phyloP scores from a whole-genome alignment of 768 basidiomycete genomes.

The Pilatotrama ljubarskyi region DNA sequence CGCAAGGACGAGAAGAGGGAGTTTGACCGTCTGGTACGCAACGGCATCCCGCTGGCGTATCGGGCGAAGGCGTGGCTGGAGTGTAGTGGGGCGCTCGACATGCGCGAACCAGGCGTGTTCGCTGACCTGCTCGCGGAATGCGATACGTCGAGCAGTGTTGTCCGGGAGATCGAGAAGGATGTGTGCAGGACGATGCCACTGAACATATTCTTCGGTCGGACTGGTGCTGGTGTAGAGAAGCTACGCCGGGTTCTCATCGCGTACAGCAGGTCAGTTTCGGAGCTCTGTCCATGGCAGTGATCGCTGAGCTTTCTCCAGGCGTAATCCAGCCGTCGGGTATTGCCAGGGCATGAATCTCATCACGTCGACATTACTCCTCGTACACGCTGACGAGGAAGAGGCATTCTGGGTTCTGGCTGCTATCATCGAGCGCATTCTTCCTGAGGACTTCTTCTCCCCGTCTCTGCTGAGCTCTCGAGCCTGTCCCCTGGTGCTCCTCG shows the following conservation, averaged over 20 bases:
- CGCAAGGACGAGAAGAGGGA: conserved; percentile 72
- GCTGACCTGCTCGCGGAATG: conserved; percentile 70
- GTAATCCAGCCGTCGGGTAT: conserved; percentile 90
- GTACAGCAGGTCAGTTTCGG: conserved; percentile 78
- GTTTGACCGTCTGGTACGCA: conserved; percentile 77
- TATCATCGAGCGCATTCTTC: conserved; percentile 86
- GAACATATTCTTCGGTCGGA: conserved; percentile 96
- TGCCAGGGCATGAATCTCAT: conserved; percentile 97
- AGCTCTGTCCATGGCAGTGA: not conserved
- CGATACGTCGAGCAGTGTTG: conserved; percentile 48
- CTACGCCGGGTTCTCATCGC: conserved; percentile 86
- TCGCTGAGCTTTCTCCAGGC: conserved; percentile 45
- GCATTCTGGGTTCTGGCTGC: conserved; percentile 94
- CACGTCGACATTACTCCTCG: conserved; percentile 89
- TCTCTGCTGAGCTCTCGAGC: conserved; percentile 90
- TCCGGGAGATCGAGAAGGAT: conserved; percentile 93
- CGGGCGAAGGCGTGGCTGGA: conserved; percentile 92
- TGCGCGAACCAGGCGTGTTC: conserved; percentile 90
- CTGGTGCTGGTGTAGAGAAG: conserved; percentile 93
- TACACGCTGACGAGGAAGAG: conserved; percentile 93
- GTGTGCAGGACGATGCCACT: conserved; percentile 89
- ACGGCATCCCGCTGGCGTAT: conserved; percentile 85
- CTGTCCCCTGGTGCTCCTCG: conserved; percentile 87
- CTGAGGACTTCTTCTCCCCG: conserved; percentile 92
- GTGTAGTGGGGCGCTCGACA: conserved; percentile 90